Evolutionary conservation across 306 rosid genomes (phyloP), one percentile per base, ranked within the genome.

Genomic region (Elaeagnus macrophylla): DNA sequence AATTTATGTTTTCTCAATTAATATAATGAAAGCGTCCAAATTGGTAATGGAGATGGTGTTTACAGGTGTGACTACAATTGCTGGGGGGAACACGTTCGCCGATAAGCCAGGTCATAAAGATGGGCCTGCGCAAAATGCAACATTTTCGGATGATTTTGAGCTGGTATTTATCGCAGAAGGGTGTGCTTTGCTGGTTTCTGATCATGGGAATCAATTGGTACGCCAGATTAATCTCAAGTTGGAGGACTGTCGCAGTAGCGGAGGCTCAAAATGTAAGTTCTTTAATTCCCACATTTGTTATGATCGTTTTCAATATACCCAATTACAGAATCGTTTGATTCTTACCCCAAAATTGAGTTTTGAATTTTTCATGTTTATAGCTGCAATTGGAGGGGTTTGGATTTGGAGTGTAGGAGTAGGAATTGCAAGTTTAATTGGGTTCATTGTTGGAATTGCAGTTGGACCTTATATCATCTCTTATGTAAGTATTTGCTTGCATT

Each of bases 21-120:
- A 43, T 58, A 5, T 6, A 39, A 0, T 5, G 36, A 1, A 18
- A 16, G 10, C 8, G 17, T 1, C 17, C 37, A 39, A 17, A 39
- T 10, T 39, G 32, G 32, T 37, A 10, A 9, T 59, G 37, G 6
- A 37, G 48, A 14, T 15, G 53, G 15, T 18, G 43, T 5, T 53
- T 44, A 14, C 53, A 83, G 95, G 86, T 72, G 95, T 83, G 43
- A 80, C 75, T 42, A 84, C 94, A 37, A 76, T 84, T 78, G 94
- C 88, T 43, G 94, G 94, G 47, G 81, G 76, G 62, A 25, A 25
- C 32, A 25, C 32, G 32, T 25, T 25, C 32, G 4, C 2, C 32
- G 32, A 25, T 25, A 25, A 25, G 32, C 32, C 32, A 25, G 32
- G 32, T 25, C 32, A 25, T 25, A 25, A 25, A 25, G 32, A 25